Base-by-base conservation (phyloP, 2,329 filamentous ascomycete species). In the Decorospora gaudefroyi region DNA sequence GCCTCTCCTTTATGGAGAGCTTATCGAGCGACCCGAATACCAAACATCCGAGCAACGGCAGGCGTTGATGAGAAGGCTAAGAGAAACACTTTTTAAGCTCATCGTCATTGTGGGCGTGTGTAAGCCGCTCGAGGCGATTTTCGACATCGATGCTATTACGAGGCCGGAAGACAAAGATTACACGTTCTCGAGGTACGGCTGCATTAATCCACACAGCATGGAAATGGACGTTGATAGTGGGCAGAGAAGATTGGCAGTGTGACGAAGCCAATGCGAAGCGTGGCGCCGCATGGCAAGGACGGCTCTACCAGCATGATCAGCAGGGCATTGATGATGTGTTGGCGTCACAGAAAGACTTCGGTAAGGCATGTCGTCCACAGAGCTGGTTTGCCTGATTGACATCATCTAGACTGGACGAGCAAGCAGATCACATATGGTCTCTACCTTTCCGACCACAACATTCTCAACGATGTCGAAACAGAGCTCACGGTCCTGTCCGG, bases 1-100 rank as follows among this genome's bases (percentile, higher is more conserved):
- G 12, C 74, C 75, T 17, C 69, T 76, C 9, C 76, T 85, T 1
- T 85, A 85, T 69, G 73, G 72, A 8, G 70, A 83, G 54, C 74
- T 85, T 23, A 78, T 76, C 57, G 62, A 67, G 28, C 72, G 79
- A 47, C 74, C 78, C 0, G 64, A 73, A 27, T 77, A 74, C 54
- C 54, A 68, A 1, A 75, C 72, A 0, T 49, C 76, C 0, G 68
- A 67, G 1, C 63, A 74, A 10, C 73, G 80, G 8, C 67, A 80
- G 55, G 62, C 61, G 0, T 68, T 83, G 6, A 69, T 82, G 41
- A 74, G 76, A 2, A 69, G 78, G 2, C 55, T 83, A 2, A 75
- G 83, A 29, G 83, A 86, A 64, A 76, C 75, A 0, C 69, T 86
- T 9, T 64, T 86, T 45, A 85, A 86, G 65, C 68, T 75, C n/a